Percentiles rank a stretch among this genome's conserved stretches.
These are phyloP conservation scores for Chrysoporthe cubensis DNA, from an alignment of 2,329 filamentous ascomycete species.

Conservation along the genomic window DNA sequence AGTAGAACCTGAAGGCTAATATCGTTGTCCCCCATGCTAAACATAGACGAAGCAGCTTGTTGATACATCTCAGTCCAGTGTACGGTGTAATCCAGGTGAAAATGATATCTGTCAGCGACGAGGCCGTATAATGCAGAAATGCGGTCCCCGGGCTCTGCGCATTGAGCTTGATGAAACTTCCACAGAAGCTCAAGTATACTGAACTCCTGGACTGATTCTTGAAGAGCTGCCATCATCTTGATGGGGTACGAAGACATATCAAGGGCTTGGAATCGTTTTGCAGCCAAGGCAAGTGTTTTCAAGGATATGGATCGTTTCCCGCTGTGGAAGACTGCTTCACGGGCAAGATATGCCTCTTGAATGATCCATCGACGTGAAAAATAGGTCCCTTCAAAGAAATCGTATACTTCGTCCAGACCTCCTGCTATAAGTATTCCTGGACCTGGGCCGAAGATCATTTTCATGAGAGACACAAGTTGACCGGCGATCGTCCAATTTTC, in stretches of 20 bases:
- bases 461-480: no score
- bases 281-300: background rate
- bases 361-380: constrained; percentile 15
- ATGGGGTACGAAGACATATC: background rate
- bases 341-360: constrained; percentile 14
- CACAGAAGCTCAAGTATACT: no score
- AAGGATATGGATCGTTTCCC: background rate
- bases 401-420: no score
- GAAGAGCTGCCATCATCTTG: constrained; percentile 1
- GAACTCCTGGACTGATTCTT: no score
- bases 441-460: no score
- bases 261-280: background rate
- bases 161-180: no score
- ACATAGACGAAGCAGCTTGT: background rate
- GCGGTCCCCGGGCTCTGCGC: no score
- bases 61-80: constrained; percentile 9
- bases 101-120: background rate
- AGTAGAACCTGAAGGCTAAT: background rate
- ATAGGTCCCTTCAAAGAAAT: background rate
- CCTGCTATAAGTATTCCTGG: no score
- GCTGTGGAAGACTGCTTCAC: constrained; percentile 4
- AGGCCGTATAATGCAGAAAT: background rate
- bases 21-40: background rate
- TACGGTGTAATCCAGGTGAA: constrained; percentile 6
- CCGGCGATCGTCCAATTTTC: no score